Base-by-base conservation (phyloP, 805 yeast species). In the Wickerhamiella galacta region DNA sequence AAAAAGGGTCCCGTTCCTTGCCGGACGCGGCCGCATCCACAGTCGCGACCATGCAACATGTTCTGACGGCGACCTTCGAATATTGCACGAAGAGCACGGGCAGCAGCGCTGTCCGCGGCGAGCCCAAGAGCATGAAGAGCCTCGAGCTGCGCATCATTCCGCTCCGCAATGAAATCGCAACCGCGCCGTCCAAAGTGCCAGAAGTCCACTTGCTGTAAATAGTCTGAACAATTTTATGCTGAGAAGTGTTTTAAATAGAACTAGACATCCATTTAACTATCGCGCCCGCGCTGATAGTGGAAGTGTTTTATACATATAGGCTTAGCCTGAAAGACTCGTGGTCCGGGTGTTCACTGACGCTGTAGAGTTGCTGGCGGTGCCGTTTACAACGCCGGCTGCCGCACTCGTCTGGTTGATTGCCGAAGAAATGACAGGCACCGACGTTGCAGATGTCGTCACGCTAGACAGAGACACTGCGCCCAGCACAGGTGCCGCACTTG, bases 81-180 rank as follows among this genome's bases (percentile, higher is more conserved):
- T 36, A 33, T 22, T 37, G 34, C 16, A 23, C 9, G 39, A 12
- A 32, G 1, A 35, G 30, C 23, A 32, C 32, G 20, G 41, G 35
- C 21, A 33, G 29, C 9, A 44, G 39, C 17, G 43, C 37, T 21
- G 37, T 16, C 12, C 21, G 38, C 20, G 74, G 75, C 3, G 72
- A 71, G 34, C 56, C 65, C 2, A 57, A 57, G 18, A 34, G 43
- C 14, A 68, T 82, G 87, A 70, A 71, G 45, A 68, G 68, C 38
- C 73, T 75, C 48, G 95, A 82, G 52, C 60, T 82, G 33, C 63
- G 74, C 28, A 62, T 82, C 12, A 60, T 82, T 5, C 33, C 37
- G 6, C 25, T 28, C 20, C 30, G 37, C 18, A 34, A 30, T 15
- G 31, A 17, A 5, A n/a, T 27, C 8, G 30, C n/a, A n/a, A n/a